Evolutionary conservation across 805 yeast genomes (phyloP).

Genomic region (Torulaspora franciscae): DNA sequence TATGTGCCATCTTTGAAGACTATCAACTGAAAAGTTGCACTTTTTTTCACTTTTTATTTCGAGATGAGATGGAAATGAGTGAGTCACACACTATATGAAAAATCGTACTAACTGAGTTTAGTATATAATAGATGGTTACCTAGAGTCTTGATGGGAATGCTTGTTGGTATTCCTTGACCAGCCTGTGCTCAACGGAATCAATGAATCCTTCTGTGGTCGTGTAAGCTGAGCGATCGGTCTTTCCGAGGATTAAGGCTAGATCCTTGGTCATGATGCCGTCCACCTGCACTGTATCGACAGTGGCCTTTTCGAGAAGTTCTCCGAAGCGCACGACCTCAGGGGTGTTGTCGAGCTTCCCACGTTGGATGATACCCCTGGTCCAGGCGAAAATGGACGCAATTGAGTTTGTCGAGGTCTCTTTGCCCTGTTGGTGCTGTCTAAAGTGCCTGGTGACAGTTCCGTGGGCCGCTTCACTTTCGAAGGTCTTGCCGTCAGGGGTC

Average conservation of each 20-base stretch:
- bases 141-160: slow-evolving; percentile 8
- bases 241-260: slow-evolving; percentile 84
- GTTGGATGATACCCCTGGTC: slow-evolving; percentile 89
- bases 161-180: slow-evolving; percentile 34
- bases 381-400: slow-evolving; percentile 97
- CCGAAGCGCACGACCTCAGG: slow-evolving; percentile 84
- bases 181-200: slow-evolving; percentile 69
- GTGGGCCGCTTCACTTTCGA: slow-evolving; percentile 98
- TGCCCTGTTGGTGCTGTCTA: slow-evolving; percentile 93
- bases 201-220: slow-evolving; percentile 92
- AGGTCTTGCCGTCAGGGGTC: slow-evolving; percentile 95
- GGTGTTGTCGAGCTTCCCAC: slow-evolving; percentile 84
- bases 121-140: neutral
- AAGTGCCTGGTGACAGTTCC: slow-evolving; percentile 97
- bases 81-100: neutral
- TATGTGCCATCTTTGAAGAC: neutral
- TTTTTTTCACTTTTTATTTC: slow-evolving; percentile 5
- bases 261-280: slow-evolving; percentile 96
- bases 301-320: slow-evolving; percentile 71
- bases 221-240: slow-evolving; percentile 72
- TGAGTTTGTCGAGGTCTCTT: slow-evolving; percentile 95
- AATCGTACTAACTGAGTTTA: slow-evolving; percentile 2
- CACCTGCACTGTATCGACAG: slow-evolving; percentile 73
- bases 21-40: neutral
- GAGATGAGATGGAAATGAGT: neutral